These are phyloP conservation scores for Penicillium subrubescens DNA, from an alignment of 495 filamentous ascomycete genomes.

Conservation along the genomic window DNA sequence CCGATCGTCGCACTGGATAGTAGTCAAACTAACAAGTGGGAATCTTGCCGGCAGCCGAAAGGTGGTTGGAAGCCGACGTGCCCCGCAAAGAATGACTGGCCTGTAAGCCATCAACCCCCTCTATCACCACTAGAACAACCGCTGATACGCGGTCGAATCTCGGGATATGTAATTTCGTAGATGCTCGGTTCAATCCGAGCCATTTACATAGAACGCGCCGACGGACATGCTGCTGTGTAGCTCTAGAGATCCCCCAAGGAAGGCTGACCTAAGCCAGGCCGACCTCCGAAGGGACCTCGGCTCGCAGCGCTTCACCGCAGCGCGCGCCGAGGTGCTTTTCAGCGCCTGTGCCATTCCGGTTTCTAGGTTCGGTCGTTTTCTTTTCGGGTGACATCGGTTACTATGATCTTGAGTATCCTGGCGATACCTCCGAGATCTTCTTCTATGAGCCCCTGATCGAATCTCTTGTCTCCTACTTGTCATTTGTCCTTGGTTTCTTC, in stretches of 20 bases:
- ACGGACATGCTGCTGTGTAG: background rate
- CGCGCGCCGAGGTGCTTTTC: conserved; percentile 39
- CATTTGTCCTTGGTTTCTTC: conserved; percentile 4
- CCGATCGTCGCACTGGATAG: conserved; percentile 3
- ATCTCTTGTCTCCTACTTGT: background rate
- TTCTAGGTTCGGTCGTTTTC: conserved; percentile 11
- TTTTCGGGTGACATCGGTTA: conserved; percentile 26
- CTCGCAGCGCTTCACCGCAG: conserved; percentile 32
- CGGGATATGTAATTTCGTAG: conserved; percentile 3
- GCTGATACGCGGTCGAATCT: background rate
- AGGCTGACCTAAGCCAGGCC: conserved; percentile 15
- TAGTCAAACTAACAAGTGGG: background rate
- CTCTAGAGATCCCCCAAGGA: background rate
- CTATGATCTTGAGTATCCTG: conserved; percentile 10
- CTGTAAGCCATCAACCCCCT: background rate
- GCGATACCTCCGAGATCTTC: conserved; percentile 1
- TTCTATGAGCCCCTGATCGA: conserved; percentile 6
- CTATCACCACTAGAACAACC: conserved; percentile 2
- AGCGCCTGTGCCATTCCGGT: conserved; percentile 13
- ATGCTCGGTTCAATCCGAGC: background rate
- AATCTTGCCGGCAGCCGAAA: background rate
- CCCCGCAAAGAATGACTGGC: conserved; percentile 9
- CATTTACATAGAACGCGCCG: background rate
- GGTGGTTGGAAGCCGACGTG: conserved; percentile 9
- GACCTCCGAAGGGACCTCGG: conserved; percentile 38